Percentiles rank a stretch among this genome's conserved stretches.
Evolutionary conservation across 345 rosid genomes (phyloP).

Genomic region (Fremontodendron californicum): DNA sequence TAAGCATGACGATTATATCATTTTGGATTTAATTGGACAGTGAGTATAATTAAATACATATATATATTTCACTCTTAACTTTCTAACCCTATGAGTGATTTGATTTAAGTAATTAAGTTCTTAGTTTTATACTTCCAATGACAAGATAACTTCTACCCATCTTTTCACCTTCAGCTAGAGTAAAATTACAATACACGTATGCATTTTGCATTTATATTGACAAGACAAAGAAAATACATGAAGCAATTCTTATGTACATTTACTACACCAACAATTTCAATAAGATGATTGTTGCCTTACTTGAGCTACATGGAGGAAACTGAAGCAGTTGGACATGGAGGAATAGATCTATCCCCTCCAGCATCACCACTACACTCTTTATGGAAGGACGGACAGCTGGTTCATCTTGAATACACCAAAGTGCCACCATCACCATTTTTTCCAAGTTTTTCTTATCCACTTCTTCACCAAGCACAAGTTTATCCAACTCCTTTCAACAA

Average conservation of each 20-base stretch:
- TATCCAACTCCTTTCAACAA: neutral
- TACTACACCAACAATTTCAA: neutral
- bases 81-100: too few species aligned
- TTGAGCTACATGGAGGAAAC: slow-evolving; percentile 2
- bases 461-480: slow-evolving; percentile 13
- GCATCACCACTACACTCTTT: slow-evolving; percentile 15
- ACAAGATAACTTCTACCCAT: too few species aligned
- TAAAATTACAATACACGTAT: too few species aligned
- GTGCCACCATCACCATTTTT: slow-evolving; percentile 19
- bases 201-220: too few species aligned
- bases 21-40: too few species aligned
- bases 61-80: too few species aligned
- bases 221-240: too few species aligned
- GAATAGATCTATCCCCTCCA: slow-evolving; percentile 14
- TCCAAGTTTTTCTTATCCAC: slow-evolving; percentile 19
- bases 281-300: neutral
- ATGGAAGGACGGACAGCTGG: slow-evolving; percentile 19
- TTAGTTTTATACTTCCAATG: too few species aligned
- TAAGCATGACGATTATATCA: too few species aligned
- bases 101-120: too few species aligned
- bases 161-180: too few species aligned
- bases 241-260: neutral
- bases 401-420: slow-evolving; percentile 27
- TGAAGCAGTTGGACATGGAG: slow-evolving; percentile 12
- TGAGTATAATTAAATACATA: too few species aligned